Conservation (phyloP, 1,284 basidiomycete species). For the Naganishia liquefaciens region DNA sequence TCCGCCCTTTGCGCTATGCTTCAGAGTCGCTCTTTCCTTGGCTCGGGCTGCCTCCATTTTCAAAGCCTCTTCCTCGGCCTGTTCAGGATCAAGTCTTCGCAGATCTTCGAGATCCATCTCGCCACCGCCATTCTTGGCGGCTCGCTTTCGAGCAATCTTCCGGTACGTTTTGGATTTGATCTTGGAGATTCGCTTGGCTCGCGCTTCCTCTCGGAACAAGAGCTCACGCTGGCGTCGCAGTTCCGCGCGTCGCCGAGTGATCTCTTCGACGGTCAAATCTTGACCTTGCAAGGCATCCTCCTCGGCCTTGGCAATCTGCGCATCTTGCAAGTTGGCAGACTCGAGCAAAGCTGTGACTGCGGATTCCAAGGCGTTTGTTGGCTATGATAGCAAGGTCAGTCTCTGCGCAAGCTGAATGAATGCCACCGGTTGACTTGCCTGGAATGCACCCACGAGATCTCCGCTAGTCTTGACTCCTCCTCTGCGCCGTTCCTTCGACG, state of each 20-base stretch:
- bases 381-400: constrained; percentile 54
- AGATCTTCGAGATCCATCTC: constrained; percentile 57
- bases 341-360: constrained; percentile 74
- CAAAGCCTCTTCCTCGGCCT: constrained; percentile 62
- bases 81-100: constrained; percentile 57
- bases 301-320: constrained; percentile 73
- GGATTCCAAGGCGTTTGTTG: constrained; percentile 74
- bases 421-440: constrained; percentile 56
- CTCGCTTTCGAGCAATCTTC: constrained; percentile 76
- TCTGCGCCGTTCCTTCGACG: constrained; percentile 60
- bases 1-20: constrained; percentile 71
- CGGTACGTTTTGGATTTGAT: constrained; percentile 96
- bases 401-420: neutral
- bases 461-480: constrained; percentile 50
- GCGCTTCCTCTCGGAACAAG: constrained; percentile 89
- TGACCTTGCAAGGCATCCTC: constrained; percentile 70
- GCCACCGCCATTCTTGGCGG: constrained; percentile 62
- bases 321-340: constrained; percentile 75
- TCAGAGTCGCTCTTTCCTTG: constrained; percentile 77
- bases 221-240: constrained; percentile 86
- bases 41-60: constrained; percentile 77
- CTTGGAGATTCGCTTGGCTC: constrained; percentile 86
- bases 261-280: constrained; percentile 78
- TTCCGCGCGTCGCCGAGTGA: constrained; percentile 74
- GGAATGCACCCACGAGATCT: constrained; percentile 60